These are phyloP conservation scores for Decorospora gaudefroyi DNA, from an alignment of 2,329 filamentous ascomycete species.

Conservation along the genomic window DNA sequence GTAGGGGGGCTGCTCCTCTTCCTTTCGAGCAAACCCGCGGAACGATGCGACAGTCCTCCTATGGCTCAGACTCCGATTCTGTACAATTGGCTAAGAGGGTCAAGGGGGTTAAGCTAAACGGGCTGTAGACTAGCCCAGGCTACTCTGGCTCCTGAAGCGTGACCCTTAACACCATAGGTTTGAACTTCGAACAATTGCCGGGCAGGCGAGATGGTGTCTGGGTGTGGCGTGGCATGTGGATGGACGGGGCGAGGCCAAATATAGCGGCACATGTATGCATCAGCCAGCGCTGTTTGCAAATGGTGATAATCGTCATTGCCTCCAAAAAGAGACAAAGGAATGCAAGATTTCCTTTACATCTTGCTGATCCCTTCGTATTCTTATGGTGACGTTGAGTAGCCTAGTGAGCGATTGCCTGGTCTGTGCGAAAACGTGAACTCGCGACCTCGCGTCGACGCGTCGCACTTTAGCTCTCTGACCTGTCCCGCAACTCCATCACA, in stretches of 20 bases:
- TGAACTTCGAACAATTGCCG: conserved; percentile 20
- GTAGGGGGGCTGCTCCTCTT: conserved; percentile 43
- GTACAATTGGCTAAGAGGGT: conserved; percentile 68
- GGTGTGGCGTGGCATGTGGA: conserved; percentile 5
- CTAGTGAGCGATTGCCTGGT: conserved; percentile 17
- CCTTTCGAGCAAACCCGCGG: conserved; percentile 20
- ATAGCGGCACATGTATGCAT: conserved; percentile 13
- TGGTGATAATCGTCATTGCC: neutral
- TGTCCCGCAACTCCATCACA: conserved; percentile 12
- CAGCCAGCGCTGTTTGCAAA: conserved; percentile 4
- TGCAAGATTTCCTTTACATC: conserved; percentile 11
- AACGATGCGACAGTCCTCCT: conserved; percentile 34
- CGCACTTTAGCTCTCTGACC: conserved; percentile 33
- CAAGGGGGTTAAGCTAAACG: conserved; percentile 62
- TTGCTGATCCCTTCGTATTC: neutral
- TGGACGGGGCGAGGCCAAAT: conserved; percentile 2
- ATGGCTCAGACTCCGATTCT: conserved; percentile 56
- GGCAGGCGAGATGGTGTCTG: neutral
- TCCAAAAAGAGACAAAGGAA: conserved; percentile 3
- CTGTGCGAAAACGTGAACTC: conserved; percentile 38
- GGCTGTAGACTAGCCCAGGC: conserved; percentile 28
- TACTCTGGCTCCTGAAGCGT: conserved; percentile 20
- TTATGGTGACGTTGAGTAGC: conserved; percentile 16
- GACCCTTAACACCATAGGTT: conserved; percentile 28
- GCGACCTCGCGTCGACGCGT: conserved; percentile 41